Evolutionary conservation across 163 green algal genomes (phyloP), one percentile per base, ranked within the genome.

Genomic region (Chlamydomonas reinhardtii): DNA sequence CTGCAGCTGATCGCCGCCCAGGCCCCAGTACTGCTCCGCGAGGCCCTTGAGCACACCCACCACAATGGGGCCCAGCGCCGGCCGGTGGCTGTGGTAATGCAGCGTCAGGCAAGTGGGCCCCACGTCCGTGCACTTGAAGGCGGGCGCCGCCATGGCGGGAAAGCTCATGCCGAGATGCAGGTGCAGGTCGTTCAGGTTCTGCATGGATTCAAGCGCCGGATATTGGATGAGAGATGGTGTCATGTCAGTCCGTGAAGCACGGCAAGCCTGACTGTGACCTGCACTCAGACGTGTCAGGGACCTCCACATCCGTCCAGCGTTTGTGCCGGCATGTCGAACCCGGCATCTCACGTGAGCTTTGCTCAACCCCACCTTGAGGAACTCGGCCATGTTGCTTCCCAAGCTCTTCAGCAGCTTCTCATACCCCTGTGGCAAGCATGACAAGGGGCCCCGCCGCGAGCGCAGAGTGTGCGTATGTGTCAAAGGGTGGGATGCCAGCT

Each of bases 161-260:
- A 83, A 75, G 24, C 48, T 70, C 48, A 83, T 24, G 22, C 43
- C 52, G 16, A 88, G 73, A 48, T 88, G 73, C 48, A 88, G 66
- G 32, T 88, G 83, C 64, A 88, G 73, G 64, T 88, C 83, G 64
- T 88, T 88, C 32, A 88, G 73, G n/a, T 68, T 83, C 78, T 85
- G 78, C 0, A 31, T 39, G 43, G 8, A 54, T 54, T 16, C 11
- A 54, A 6, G 11, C 43, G 43, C 43, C 6, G 8, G 43, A 54
- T 11, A 54, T 54, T 11, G 11, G 43, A 16, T 54, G n/a, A n/a
- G n/a, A n/a, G n/a, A n/a, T n/a, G n/a, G n/a, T n/a, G n/a, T n/a
- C n/a, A n/a, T n/a, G n/a, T n/a, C n/a, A n/a, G n/a, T n/a, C n/a
- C n/a, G n/a, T n/a, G n/a, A n/a, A n/a, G n/a, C n/a, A n/a, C n/a